Base-by-base conservation (phyloP, 164 flowering plant genomes). In the Cinnamomum micranthum region DNA sequence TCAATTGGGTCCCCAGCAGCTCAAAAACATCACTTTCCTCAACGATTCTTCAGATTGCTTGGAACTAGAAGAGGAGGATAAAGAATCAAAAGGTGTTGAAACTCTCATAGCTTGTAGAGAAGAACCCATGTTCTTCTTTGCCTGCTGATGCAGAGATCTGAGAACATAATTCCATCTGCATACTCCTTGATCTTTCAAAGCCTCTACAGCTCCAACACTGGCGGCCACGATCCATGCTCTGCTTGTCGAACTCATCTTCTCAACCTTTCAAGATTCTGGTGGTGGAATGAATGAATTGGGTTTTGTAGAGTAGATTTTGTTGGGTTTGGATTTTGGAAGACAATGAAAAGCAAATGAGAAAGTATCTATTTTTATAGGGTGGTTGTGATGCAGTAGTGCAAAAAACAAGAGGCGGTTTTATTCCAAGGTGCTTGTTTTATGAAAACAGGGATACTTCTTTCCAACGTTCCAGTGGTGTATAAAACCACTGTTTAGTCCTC, bases 1-100 rank as follows among this genome's bases (percentile, higher is more conserved):
- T 76, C 15, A 85, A 50, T 85, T 82, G 27, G 88, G 86, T 64
- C 87, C 88, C 88, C 89, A 85, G 50, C 86, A 86, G 76, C 87
- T 87, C 83, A 85, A 79, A 73, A 76, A 86, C 87, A 84, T 84
- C 59, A 84, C 86, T 69, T 28, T 85, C 67, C 85, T 78, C 59
- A 84, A 33, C 17, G 85, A 82, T 24, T 83, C 84, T 63, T 84
- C 90, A 4, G 84, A 72, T 59, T 69, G 73, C 59, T 76, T 81
- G 10, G 19, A 31, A 31, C 33, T 31, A 3, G 33, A 51, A 63
- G 62, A 55, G 41, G 62, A 50, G 25, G 71, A 41, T 62, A 59
- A 15, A 15, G 75, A 24, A 12, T 60, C 24, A 23, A 60, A 24
- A 60, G 64, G 23, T 19, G 64, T 7, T 19, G 64, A 60, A 23